A percentile compares a stretch with the other conserved stretches of the same genome.
Evolutionary conservation across 2,329 filamentous ascomycete species (phyloP).

Genomic region (Fusarium cicatricum): DNA sequence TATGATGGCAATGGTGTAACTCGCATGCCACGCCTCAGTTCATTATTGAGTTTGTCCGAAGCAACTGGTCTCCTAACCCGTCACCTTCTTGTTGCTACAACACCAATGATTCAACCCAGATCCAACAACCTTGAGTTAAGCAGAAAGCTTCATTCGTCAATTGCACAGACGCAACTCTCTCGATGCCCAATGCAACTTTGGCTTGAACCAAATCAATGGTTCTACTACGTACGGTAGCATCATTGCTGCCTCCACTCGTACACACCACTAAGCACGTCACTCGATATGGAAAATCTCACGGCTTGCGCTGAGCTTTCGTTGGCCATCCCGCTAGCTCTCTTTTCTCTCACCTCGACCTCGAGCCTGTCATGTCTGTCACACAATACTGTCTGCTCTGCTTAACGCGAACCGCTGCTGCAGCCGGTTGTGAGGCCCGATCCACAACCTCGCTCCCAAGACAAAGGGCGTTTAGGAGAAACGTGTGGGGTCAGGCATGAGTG

Average conservation of each 20-base stretch:
- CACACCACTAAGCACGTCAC: slow-evolving; percentile 26
- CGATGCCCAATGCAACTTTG: slow-evolving; percentile 27
- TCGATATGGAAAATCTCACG: slow-evolving; percentile 24
- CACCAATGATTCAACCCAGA: neutral
- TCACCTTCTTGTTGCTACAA: too few species aligned
- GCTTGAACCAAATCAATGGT: slow-evolving; percentile 1
- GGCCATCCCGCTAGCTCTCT: slow-evolving; percentile 11
- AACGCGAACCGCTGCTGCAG: slow-evolving; percentile 23
- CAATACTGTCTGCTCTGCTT: slow-evolving; percentile 20
- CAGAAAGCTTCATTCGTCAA: slow-evolving; percentile 12
- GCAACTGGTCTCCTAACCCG: too few species aligned
- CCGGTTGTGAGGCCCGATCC: slow-evolving; percentile 30
- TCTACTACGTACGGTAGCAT: neutral
- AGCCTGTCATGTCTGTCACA: slow-evolving; percentile 33
- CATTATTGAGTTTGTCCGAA: too few species aligned
- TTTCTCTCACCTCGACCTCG: slow-evolving; percentile 24
- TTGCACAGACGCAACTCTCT: slow-evolving; percentile 14
- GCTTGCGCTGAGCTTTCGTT: slow-evolving; percentile 8
- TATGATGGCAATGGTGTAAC: too few species aligned
- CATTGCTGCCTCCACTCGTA: slow-evolving; percentile 13
- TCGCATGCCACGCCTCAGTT: too few species aligned
- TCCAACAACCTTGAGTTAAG: neutral
- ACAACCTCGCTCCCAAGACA: slow-evolving; percentile 13
- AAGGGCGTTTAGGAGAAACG: slow-evolving; percentile 30
- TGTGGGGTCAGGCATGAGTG: slow-evolving; percentile 44